Evolutionary conservation across 164 flowering plant genomes (phyloP).

Genomic region (Umbellularia californica): DNA sequence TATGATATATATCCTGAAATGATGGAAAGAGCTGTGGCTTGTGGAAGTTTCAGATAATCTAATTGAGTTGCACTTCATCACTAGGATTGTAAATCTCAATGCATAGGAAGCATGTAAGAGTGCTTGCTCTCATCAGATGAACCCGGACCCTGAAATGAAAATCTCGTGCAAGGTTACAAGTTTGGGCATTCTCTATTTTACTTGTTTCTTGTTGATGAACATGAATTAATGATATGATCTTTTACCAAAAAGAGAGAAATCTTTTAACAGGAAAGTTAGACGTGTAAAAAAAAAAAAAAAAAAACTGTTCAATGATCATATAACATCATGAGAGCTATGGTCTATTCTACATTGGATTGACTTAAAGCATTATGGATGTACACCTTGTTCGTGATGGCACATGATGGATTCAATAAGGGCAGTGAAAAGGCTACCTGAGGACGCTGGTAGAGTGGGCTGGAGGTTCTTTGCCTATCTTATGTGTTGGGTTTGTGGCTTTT

Average conservation of each 20-base stretch:
- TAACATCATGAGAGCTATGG: not conserved
- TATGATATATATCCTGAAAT: not conserved
- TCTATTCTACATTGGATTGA: not conserved
- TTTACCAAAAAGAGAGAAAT: not conserved
- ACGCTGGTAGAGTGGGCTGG: not conserved
- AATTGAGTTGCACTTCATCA: too few relatives aligned
- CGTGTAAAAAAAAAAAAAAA: not conserved
- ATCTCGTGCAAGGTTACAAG: too few relatives aligned
- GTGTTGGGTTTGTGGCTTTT: not conserved
- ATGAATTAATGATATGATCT: not conserved
- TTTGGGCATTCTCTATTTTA: not conserved
- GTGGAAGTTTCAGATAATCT: too few relatives aligned
- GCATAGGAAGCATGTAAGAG: not conserved
- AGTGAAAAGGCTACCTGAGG: not conserved
- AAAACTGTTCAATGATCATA: not conserved
- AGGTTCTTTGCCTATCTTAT: not conserved
- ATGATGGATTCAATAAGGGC: not conserved
- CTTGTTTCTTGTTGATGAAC: not conserved
- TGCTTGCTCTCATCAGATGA: not conserved
- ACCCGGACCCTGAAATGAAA: not conserved
- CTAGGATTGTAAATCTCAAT: not conserved
- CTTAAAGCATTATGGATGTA: not conserved
- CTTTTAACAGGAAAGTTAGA: not conserved
- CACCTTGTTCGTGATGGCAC: not conserved
- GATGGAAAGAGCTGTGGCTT: not conserved